Conservation (phyloP, 148 eudicot genomes). For the Cornus controversa region DNA sequence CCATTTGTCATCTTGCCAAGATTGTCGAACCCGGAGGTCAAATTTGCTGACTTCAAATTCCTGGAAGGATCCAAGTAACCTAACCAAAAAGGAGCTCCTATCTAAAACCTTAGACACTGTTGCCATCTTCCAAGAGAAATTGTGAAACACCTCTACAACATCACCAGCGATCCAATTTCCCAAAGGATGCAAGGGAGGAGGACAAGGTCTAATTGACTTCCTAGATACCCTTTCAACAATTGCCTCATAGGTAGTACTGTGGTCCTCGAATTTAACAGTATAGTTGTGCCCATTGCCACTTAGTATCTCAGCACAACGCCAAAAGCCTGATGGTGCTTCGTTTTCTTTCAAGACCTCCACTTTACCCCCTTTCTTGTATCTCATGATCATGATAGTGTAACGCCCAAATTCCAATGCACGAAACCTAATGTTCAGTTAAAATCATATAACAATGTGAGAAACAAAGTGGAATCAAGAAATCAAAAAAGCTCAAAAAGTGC, state of each 20-base stretch:
- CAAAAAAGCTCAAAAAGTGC: background rate
- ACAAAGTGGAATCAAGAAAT: background rate
- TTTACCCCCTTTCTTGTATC: constrained; percentile 63
- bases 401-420: constrained; percentile 26
- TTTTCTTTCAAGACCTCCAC: constrained; percentile 62
- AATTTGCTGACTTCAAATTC: constrained; percentile 33
- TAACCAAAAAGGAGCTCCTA: constrained; percentile 38
- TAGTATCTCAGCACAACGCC: constrained; percentile 66
- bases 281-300: constrained; percentile 51
- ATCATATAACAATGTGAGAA: constrained; percentile 13
- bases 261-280: constrained; percentile 45
- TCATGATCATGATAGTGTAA: constrained; percentile 29
- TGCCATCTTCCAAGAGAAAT: constrained; percentile 66
- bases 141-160: constrained; percentile 64
- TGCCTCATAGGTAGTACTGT: constrained; percentile 21
- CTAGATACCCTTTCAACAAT: constrained; percentile 47
- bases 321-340: constrained; percentile 64
- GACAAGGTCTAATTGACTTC: constrained; percentile 69
- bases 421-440: constrained; percentile 25
- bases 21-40: constrained; percentile 47
- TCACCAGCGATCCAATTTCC: constrained; percentile 60
- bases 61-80: constrained; percentile 40
- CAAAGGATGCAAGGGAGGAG: constrained; percentile 43
- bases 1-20: constrained; percentile 56
- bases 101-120: constrained; percentile 43